Percentiles rank a stretch among this genome's conserved stretches.
These are phyloP conservation scores for Apiotrichum veenhuisii DNA, from an alignment of 1,284 basidiomycete species.

Conservation along the genomic window DNA sequence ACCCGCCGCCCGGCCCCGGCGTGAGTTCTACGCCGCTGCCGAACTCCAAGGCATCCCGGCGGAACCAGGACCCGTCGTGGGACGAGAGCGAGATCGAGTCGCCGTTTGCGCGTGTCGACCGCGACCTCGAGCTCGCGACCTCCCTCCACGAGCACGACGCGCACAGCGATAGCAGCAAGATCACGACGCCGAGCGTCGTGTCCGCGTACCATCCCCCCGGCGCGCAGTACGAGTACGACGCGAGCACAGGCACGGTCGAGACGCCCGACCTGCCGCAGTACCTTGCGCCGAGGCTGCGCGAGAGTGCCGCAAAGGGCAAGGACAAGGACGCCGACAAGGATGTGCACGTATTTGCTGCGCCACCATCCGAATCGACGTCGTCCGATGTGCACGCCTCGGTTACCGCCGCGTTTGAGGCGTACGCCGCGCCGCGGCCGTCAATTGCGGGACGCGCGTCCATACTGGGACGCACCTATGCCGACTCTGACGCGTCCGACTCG, in stretches of 20 bases:
- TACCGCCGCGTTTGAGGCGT: neutral
- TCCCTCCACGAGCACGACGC: constrained; percentile 4
- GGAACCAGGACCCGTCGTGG: constrained; percentile 57
- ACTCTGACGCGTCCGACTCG: neutral
- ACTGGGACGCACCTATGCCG: too few relatives aligned
- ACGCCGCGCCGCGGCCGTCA: too few relatives aligned
- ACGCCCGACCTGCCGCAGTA: neutral
- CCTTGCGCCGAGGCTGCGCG: neutral
- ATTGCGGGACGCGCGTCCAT: neutral
- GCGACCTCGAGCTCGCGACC: constrained; percentile 55
- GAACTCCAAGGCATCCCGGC: too few relatives aligned
- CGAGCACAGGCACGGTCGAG: constrained; percentile 4
- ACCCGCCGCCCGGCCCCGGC: constrained; percentile 14
- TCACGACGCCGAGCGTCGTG: constrained; percentile 39
- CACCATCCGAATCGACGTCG: neutral
- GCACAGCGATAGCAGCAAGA: constrained; percentile 40
- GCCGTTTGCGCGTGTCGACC: constrained; percentile 67
- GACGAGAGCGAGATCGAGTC: constrained; percentile 62
- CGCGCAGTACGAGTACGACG: neutral
- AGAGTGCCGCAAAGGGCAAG: too few relatives aligned
- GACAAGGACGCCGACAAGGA: neutral
- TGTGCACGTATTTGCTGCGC: neutral
- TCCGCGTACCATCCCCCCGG: constrained; percentile 25
- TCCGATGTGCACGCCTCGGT: neutral
- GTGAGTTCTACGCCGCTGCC: constrained; percentile 39